Percentiles rank a stretch among this genome's conserved stretches.
These are phyloP conservation scores for Odontarrhena argentea DNA, from an alignment of 345 rosid genomes.

Conservation along the genomic window DNA sequence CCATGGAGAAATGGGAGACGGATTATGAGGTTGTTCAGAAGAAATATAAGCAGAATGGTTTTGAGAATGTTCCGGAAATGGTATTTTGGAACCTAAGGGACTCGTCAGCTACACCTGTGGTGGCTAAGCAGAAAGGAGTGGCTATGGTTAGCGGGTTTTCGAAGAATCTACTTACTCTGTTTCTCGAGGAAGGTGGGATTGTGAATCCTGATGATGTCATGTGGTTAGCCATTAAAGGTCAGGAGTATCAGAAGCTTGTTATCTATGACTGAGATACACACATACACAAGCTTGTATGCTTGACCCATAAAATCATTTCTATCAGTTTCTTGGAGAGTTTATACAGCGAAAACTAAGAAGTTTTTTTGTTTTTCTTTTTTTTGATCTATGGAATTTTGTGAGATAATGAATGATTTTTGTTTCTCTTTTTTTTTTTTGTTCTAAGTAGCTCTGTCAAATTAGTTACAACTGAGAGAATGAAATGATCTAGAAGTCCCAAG, in stretches of 20 bases:
- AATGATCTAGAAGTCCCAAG: conserved; percentile 22
- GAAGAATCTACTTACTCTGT: conserved; percentile 46
- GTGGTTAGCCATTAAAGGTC: conserved; percentile 42
- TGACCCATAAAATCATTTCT: neutral
- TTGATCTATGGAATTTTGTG: neutral
- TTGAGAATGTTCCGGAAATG: conserved; percentile 48
- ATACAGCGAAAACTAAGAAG: neutral
- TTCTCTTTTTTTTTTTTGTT: neutral
- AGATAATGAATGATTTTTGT: conserved; percentile 14
- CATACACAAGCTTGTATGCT: conserved; percentile 4
- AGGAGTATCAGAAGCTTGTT: conserved; percentile 41
- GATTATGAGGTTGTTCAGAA: conserved; percentile 46
- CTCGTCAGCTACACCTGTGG: conserved; percentile 42
- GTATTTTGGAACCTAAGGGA: conserved; percentile 48
- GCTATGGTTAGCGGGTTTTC: conserved; percentile 52
- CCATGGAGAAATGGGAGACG: conserved; percentile 47
- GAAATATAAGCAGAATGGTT: conserved; percentile 54
- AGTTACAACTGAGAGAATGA: conserved; percentile 1
- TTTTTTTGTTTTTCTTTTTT: neutral
- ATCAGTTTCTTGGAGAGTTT: conserved; percentile 4
- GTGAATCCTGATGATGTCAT: conserved; percentile 42
- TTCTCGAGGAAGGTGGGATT: conserved; percentile 44
- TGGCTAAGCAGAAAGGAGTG: conserved; percentile 38
- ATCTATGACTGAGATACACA: conserved; percentile 28
- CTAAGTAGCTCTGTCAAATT: neutral